Conservation (phyloP, 2,329 filamentous ascomycete species). For the Fusarium ramigenum region DNA sequence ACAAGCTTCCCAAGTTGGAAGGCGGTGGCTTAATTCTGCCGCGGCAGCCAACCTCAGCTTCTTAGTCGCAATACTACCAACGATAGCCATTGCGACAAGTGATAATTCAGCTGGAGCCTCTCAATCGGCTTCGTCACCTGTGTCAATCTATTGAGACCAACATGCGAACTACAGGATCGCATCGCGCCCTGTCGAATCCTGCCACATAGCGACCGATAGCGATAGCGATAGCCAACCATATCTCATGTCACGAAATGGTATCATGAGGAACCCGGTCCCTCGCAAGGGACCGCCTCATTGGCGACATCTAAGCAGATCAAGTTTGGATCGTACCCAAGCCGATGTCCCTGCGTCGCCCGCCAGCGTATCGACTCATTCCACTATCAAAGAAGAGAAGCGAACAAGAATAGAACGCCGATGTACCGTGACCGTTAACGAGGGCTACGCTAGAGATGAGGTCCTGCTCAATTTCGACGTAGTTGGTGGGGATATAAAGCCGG, state of each 20-base stretch:
- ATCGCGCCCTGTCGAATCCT: slow-evolving; percentile 25
- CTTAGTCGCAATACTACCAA: slow-evolving; percentile 15
- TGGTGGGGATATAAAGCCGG: slow-evolving; percentile 68
- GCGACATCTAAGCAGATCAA: slow-evolving; percentile 62
- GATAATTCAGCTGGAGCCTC: slow-evolving; percentile 8
- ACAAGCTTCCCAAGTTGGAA: slow-evolving; percentile 26
- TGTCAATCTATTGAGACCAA: slow-evolving; percentile 21
- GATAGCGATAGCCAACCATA: slow-evolving; percentile 28
- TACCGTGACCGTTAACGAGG: slow-evolving; percentile 73
- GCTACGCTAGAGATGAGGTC: slow-evolving; percentile 80
- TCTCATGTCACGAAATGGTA: slow-evolving; percentile 44
- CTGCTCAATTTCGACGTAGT: slow-evolving; percentile 80
- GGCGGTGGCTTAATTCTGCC: slow-evolving; percentile 47
- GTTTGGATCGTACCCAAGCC: slow-evolving; percentile 54
- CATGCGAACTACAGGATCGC: slow-evolving; percentile 38
- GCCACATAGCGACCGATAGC: slow-evolving; percentile 26
- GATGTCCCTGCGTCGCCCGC: slow-evolving; percentile 58
- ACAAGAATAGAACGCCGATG: slow-evolving; percentile 58
- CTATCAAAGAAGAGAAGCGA: slow-evolving; percentile 49
- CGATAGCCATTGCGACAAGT: slow-evolving; percentile 16
- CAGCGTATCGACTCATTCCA: slow-evolving; percentile 61
- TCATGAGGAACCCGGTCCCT: slow-evolving; percentile 44
- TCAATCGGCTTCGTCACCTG: slow-evolving; percentile 12
- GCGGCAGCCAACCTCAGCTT: slow-evolving; percentile 32
- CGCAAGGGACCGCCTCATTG: slow-evolving; percentile 59